Evolutionary conservation across 371 early-diverging fungal species (phyloP), one percentile per base, ranked within the genome.

Genomic region (Actinomortierella wolfii): DNA sequence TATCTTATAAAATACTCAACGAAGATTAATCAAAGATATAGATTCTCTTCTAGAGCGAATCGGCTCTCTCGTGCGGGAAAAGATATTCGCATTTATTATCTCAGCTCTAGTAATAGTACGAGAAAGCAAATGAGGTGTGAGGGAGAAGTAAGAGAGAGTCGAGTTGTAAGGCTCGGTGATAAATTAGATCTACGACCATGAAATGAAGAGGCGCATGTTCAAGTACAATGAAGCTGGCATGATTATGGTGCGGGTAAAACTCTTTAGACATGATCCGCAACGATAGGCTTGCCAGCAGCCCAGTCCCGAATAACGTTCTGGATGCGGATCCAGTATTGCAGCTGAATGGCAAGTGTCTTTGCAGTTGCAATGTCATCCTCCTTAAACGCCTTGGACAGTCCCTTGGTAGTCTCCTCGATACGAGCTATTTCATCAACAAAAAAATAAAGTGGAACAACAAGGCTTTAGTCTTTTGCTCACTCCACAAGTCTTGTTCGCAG

Each of bases 251-350:
- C 34, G 34, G 34, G 11, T 11, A 23, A 50, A 49, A 21, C 7
- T 26, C 13, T 34, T 43, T 61, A 71, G 8, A 71, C 73, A 51
- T 73, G 74, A 28, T 73, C 74, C 3, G 74, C 74, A 25, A 73
- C 64, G 44, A 73, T 53, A 28, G 74, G 64, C 58, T 81, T 76
- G 34, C 82, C 82, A 8, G 85, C 84, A 48, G 74, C 68, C 87
- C 87, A 89, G 21, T 89, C 86, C n/a, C 80, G 62, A 56, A 84
- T 83, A 21, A 87, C 88, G 29, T 79, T 81, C 54, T 80, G 64
- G 50, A 90, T 87, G 41, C 84, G 83, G 50, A 78, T 76, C 89
- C 88, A 89, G 64, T 90, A 91, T 57, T 89, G 89, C 8, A 92
- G 64, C 59, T 86, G 83, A 20, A 87, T 80, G 40, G 86, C 79